Base-by-base conservation (phyloP, 805 yeast genomes). In the Diddensiella santjacobensis region DNA sequence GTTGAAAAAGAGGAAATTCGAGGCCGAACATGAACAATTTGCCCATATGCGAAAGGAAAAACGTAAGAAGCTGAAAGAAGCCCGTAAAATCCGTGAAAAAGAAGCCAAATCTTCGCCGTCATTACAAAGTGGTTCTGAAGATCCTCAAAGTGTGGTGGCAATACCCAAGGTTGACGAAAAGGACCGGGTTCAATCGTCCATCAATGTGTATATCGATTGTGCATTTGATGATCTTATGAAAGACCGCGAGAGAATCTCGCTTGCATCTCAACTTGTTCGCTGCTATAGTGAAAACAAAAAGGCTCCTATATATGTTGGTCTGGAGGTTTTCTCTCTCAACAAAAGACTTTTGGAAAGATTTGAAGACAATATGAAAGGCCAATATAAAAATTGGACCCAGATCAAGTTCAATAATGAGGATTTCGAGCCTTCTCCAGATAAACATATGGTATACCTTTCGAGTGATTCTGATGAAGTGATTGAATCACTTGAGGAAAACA, bases 211-310 rank as follows among this genome's bases (percentile, higher is more conserved):
- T n/a, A 61, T 90, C 54, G 99, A 91, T 66, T 91, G 99, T 67
- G 85, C 77, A 13, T 91, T 91, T 65, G 98, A 93, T 61, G 93
- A 86, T 40, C 61, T 85, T 59, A 93, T 93, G 99, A 78, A 75
- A 31, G 86, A 81, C 17, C 83, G 82, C 52, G 85, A 81, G 57
- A 66, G 72, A 17, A 77, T 77, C 1, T 86, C 96, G 18, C 66
- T 91, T 60, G 78, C 88, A 4, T 77, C 81, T 44, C 99, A 91
- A 67, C 74, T 93, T 43, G 80, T 91, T 2, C 73, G 96, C 50
- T 76, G 87, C 43, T 91, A 91, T 65, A 78, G 95, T 4, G 84
- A 84, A 15, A 87, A 85, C 62, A 77, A 85, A 56, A 77, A 79
- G 44, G 78, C 86, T 15, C 61, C 66, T 40, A 72, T 75, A 51